Conservation (phyloP, 768 basidiomycete genomes). For the Mycena alexandri region DNA sequence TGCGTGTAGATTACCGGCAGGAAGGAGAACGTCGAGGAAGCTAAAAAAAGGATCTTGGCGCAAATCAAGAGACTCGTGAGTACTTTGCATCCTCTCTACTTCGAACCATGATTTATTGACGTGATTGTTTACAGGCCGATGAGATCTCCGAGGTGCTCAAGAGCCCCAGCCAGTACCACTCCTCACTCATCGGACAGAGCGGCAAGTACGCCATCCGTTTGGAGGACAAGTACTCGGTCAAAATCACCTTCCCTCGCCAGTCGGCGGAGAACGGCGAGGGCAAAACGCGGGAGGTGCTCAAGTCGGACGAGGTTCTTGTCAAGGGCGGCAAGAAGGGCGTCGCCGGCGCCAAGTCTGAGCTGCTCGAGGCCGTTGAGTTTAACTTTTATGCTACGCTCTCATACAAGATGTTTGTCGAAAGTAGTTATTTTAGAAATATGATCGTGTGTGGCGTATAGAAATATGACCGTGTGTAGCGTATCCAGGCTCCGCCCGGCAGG, state of each 20-base stretch:
- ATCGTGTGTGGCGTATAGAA: no score
- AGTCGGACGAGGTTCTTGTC: conserved; percentile 92
- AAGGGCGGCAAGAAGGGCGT: conserved; percentile 98
- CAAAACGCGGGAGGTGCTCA: conserved; percentile 80
- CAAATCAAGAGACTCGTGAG: conserved; percentile 89
- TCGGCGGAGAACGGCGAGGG: conserved; percentile 72
- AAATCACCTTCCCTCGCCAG: conserved; percentile 95
- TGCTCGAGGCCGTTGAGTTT: conserved; percentile 92
- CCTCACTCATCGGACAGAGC: conserved; percentile 91
- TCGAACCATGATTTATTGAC: neutral
- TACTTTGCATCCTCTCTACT: conserved; percentile 25
- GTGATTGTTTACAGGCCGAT: conserved; percentile 73
- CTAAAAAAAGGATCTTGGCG: conserved; percentile 86
- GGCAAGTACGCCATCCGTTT: conserved; percentile 97
- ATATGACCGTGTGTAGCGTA: no score
- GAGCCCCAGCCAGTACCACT: conserved; percentile 89
- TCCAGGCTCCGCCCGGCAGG: no score
- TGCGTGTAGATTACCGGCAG: conserved; percentile 83
- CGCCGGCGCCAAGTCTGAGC: conserved; percentile 88
- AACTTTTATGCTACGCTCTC: no score
- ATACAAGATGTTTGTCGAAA: no score
- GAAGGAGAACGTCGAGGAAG: conserved; percentile 97
- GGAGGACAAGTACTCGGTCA: conserved; percentile 96
- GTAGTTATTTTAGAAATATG: no score
- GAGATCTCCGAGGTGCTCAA: conserved; percentile 92